Conservation (phyloP, 2,329 filamentous ascomycete genomes). For the Botryotinia calthae region DNA sequence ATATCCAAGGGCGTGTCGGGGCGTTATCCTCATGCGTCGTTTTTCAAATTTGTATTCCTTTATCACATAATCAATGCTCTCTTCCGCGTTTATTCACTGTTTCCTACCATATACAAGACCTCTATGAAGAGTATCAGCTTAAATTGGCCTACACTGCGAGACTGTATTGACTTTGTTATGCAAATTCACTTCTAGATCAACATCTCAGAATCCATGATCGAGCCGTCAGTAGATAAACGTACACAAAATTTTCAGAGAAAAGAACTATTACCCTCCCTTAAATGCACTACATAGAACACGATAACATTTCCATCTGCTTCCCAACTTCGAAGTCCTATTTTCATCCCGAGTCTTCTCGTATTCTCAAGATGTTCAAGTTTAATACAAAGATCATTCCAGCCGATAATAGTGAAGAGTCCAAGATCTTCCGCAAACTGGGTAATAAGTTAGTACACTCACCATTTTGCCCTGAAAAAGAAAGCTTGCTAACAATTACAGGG, state of each 20-base stretch:
- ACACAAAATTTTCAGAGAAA: neutral
- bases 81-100: neutral
- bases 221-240: neutral
- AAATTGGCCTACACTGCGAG: neutral
- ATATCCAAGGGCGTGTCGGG: neutral
- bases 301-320: neutral
- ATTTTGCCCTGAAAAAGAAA: no score
- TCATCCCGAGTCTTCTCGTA: neutral
- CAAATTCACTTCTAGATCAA: neutral
- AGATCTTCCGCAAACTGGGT: neutral
- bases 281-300: neutral
- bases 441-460: neutral
- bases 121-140: neutral
- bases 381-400: neutral
- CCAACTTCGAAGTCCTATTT: neutral
- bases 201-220: no score
- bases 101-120: neutral
- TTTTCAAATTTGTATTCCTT: neutral
- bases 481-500: neutral
- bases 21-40: neutral
- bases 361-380: neutral
- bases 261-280: neutral
- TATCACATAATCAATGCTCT: neutral
- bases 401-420: neutral
- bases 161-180: neutral